A percentile compares a stretch with the other conserved stretches of the same genome.
Evolutionary conservation across 176 grass and related monocot species (phyloP).

Genomic region (Oryza rufipogon): DNA sequence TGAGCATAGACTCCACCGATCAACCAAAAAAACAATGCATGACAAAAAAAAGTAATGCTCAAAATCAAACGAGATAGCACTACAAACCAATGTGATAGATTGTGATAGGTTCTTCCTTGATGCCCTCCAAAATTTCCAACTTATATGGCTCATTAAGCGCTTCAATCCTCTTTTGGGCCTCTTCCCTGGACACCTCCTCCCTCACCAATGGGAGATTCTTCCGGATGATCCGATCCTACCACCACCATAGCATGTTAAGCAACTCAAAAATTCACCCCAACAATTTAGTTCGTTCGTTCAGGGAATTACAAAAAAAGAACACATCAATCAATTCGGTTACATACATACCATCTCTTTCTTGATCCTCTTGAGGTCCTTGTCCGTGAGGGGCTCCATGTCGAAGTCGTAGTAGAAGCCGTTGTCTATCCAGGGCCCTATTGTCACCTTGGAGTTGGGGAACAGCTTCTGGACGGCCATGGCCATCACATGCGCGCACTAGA

Average conservation of each 20-base stretch:
- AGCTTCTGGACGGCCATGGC: constrained; percentile 98
- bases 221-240: constrained; percentile 82
- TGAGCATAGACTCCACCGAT: background rate
- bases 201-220: constrained; percentile 80
- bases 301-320: no score
- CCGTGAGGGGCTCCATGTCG: constrained; percentile 86
- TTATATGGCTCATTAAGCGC: constrained; percentile 89
- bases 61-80: background rate
- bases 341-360: constrained; percentile 94
- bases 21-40: background rate
- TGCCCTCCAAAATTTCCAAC: constrained; percentile 86
- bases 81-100: constrained; percentile 92
- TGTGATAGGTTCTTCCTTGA: constrained; percentile 93
- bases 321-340: background rate
- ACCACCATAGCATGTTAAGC: constrained; percentile 49
- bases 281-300: background rate
- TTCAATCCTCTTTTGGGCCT: constrained; percentile 86
- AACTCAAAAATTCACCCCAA: constrained; percentile 44
- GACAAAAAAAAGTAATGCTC: background rate
- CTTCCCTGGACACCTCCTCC: constrained; percentile 86
- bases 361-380: constrained; percentile 95
- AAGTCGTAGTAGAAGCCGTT: constrained; percentile 99
- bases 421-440: constrained; percentile 98
- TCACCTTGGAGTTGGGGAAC: constrained; percentile 89
- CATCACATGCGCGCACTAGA: constrained; percentile 97